Percentiles rank a stretch among this genome's conserved stretches.
Conservation (phyloP, 2,329 filamentous ascomycete species). For the Rutstroemia sp. region DNA sequence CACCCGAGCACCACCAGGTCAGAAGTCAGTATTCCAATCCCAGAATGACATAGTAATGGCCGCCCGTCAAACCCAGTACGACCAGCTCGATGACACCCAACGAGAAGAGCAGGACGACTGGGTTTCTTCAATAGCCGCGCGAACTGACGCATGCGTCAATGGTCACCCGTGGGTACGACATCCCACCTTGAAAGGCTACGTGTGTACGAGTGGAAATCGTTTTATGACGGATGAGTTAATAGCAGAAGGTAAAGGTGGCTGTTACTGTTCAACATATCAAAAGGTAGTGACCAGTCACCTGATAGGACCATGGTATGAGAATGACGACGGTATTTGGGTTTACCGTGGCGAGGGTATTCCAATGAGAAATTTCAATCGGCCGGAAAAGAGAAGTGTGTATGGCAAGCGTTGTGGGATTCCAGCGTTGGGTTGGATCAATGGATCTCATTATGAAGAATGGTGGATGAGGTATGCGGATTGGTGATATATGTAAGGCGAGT, state of each 20-base stretch:
- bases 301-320: background rate
- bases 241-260: background rate
- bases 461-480: background rate
- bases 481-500: no score
- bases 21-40: background rate
- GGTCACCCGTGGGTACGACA: constrained; percentile 8
- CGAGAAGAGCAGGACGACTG: background rate
- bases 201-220: constrained; percentile 7
- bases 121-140: background rate
- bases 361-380: background rate
- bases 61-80: background rate
- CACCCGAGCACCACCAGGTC: background rate
- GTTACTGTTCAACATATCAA: constrained; percentile 25
- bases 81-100: background rate
- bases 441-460: background rate
- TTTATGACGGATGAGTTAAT: background rate
- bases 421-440: background rate
- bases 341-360: background rate
- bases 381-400: background rate
- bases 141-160: constrained; percentile 1
- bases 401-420: background rate
- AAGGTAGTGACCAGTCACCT: background rate
- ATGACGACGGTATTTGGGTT: background rate
- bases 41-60: background rate
- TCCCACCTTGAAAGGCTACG: constrained; percentile 11